Evolutionary conservation across 2,329 filamentous ascomycete species (phyloP).

Genomic region (Apiospora hydei): DNA sequence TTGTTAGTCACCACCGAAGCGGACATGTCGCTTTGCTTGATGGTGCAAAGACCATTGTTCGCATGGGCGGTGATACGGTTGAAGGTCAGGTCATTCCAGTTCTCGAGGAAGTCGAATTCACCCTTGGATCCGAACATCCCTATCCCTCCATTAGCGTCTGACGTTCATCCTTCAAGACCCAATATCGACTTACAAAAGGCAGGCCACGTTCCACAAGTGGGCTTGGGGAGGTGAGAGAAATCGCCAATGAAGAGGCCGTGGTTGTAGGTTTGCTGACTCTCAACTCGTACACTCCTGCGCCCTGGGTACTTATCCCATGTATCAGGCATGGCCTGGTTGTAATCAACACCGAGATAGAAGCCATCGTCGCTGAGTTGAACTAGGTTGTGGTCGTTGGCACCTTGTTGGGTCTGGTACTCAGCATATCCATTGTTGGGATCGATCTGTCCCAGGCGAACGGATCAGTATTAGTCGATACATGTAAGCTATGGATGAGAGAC

Average conservation of each 20-base stretch:
- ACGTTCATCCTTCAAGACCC: background rate
- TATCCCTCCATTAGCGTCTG: background rate
- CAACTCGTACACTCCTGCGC: slow-evolving; percentile 68
- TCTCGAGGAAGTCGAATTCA: slow-evolving; percentile 74
- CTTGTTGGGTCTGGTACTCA: slow-evolving; percentile 51
- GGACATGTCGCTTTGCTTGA: slow-evolving; percentile 42
- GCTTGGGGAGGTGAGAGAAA: slow-evolving; percentile 71
- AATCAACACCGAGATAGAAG: slow-evolving; percentile 51
- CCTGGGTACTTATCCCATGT: slow-evolving; percentile 38
- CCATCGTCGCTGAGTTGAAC: slow-evolving; percentile 42
- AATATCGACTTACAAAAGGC: slow-evolving; percentile 58
- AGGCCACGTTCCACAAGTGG: slow-evolving; percentile 75
- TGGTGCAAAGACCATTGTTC: slow-evolving; percentile 42
- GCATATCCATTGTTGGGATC: slow-evolving; percentile 74
- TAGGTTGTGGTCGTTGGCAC: slow-evolving; percentile 46
- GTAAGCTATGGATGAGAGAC: background rate
- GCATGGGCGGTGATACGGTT: slow-evolving; percentile 68
- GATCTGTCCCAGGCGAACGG: slow-evolving; percentile 28
- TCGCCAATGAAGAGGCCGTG: slow-evolving; percentile 74
- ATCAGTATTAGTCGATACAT: background rate
- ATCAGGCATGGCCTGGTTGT: slow-evolving; percentile 29
- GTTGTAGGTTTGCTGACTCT: slow-evolving; percentile 68
- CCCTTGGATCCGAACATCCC: slow-evolving; percentile 58
- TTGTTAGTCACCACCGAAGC: slow-evolving; percentile 44
- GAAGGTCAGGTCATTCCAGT: slow-evolving; percentile 61